These are phyloP conservation scores for Sordaria brevicollis DNA, from an alignment of 495 filamentous ascomycete species.

Conservation along the genomic window DNA sequence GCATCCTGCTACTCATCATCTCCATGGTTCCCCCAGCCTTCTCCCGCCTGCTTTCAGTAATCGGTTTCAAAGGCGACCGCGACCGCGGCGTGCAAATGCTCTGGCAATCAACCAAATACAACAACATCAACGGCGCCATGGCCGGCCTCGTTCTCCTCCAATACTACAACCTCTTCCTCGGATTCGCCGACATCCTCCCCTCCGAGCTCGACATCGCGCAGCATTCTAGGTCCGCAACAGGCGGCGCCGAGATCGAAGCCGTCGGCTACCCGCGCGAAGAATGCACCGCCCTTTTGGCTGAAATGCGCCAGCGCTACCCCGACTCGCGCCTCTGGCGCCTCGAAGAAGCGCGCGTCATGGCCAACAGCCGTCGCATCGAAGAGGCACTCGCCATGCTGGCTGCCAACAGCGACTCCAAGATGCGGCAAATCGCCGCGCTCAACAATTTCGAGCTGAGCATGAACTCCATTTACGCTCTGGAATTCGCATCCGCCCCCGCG, in stretches of 20 bases:
- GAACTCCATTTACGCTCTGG: conserved; percentile 66
- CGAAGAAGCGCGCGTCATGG: conserved; percentile 76
- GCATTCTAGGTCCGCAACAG: conserved; percentile 19
- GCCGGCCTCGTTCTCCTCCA: conserved; percentile 70
- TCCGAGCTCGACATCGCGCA: conserved; percentile 41
- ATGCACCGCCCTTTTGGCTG: conserved; percentile 54
- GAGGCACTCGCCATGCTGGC: conserved; percentile 55
- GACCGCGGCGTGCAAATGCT: conserved; percentile 74
- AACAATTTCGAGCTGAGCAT: conserved; percentile 77
- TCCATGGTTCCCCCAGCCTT: conserved; percentile 90
- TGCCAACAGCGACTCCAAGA: conserved; percentile 49
- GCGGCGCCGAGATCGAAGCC: conserved; percentile 28
- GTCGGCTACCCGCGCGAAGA: conserved; percentile 63
- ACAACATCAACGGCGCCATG: conserved; percentile 86
- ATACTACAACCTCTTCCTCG: conserved; percentile 79
- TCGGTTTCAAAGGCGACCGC: conserved; percentile 87
- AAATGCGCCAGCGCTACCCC: conserved; percentile 71
- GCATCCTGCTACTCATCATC: conserved; percentile 71
- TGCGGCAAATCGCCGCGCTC: conserved; percentile 76
- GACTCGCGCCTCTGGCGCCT: conserved; percentile 79
- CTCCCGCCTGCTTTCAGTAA: conserved; percentile 68
- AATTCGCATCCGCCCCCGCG: conserved; percentile 58
- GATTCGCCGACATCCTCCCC: conserved; percentile 80
- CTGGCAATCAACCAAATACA: conserved; percentile 82
- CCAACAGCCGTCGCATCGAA: conserved; percentile 56